Evolutionary conservation across 2,329 filamentous ascomycete genomes (phyloP), one percentile per base, ranked within the genome.

Genomic region (Dryadomyces sulphureus): DNA sequence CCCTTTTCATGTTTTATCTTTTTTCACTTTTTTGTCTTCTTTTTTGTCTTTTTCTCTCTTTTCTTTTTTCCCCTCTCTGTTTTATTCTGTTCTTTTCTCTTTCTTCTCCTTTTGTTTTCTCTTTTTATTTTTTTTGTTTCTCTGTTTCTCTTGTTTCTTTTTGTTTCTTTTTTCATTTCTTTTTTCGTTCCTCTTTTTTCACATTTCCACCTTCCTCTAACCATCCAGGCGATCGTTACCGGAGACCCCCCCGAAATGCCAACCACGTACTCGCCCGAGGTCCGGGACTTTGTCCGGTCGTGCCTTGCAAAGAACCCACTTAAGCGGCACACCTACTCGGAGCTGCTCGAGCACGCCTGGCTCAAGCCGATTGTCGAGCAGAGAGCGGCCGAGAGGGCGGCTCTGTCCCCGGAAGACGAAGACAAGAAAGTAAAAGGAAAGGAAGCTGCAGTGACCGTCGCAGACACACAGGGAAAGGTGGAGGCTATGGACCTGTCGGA

Each of bases 231-330:
- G 47, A 98, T 98, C 59, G 92, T 98, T 32, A 87, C 96, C 60
- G 92, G 92, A 43, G 88, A 94, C n/a, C 87, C 92, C 14, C 92
- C 92, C 11, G 80, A 84, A 57, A 77, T 98, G 27, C 92, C 92
- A 0, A 76, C 84, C 47, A 79, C 77, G 22, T 98, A 84, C 61
- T 92, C 89, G 0, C 74, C 82, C 47, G 72, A 76, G 6, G 87
- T 90, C 2, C 81, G 80, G 47, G 83, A 90, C 55, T 98, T 98
- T 64, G 90, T 98, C 21, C 73, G 75, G 35, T 81, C 81, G 39
- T 96, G 92, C 60, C 71, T 98, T 41, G 88, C 95, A 69, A 98
- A 98, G 63, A 83, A 86, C 20, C 86, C 92, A 8, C 84, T 85
- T 54, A 76, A 93, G 49, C 79, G 92, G n/a, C 90, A 89, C n/a